A percentile compares a stretch with the other conserved stretches of the same genome.
These are phyloP conservation scores for Colletotrichum limetticola DNA, from an alignment of 2,329 filamentous ascomycete genomes.

Conservation along the genomic window DNA sequence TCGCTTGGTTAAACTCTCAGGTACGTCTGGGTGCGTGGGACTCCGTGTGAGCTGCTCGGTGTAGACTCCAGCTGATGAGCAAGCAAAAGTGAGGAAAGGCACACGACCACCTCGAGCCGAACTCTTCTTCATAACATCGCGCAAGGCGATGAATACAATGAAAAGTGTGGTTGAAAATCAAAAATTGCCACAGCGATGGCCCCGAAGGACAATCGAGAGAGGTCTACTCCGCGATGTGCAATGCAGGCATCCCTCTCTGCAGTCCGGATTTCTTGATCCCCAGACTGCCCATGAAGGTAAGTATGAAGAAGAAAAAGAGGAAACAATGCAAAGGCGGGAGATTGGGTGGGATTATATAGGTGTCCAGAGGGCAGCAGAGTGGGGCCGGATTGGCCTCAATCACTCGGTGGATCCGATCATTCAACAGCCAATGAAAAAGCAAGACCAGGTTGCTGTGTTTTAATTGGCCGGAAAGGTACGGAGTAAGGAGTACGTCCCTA, in stretches of 20 bases:
- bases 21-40: too few species aligned
- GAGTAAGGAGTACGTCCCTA: not conserved
- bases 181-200: conserved; percentile 38
- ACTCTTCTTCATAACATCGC: conserved; percentile 38
- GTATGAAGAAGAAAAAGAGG: conserved; percentile 53
- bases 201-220: conserved; percentile 38
- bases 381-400: conserved; percentile 4
- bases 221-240: conserved; percentile 53
- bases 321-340: conserved; percentile 34
- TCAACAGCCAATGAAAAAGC: not conserved
- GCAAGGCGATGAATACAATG: conserved; percentile 25
- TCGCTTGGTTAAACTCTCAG: too few species aligned
- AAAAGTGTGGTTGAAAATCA: conserved; percentile 38
- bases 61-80: too few species aligned
- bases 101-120: too few species aligned
- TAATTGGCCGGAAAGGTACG: not conserved
- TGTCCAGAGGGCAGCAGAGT: not conserved
- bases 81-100: too few species aligned
- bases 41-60: too few species aligned
- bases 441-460: not conserved
- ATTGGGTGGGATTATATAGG: conserved; percentile 45
- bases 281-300: conserved; percentile 59
- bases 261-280: conserved; percentile 55
- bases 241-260: conserved; percentile 61
- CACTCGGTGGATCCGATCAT: not conserved